These are phyloP conservation scores for Xylaria scruposa DNA, from an alignment of 495 filamentous ascomycete genomes.

Conservation along the genomic window DNA sequence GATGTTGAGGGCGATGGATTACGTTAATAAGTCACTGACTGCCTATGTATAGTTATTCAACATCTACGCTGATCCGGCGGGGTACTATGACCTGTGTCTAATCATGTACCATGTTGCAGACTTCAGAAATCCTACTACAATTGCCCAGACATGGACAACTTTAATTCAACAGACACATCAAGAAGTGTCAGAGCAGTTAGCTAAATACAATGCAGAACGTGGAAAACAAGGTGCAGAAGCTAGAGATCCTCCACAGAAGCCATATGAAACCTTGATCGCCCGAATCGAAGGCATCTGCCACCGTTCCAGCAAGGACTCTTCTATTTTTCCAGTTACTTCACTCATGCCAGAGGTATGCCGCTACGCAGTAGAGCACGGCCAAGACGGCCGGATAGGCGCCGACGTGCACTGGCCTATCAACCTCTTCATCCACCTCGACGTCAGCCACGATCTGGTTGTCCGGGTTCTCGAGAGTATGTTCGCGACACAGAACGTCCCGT, in stretches of 20 bases:
- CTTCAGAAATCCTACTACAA: slow-evolving; percentile 81
- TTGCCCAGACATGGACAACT: slow-evolving; percentile 82
- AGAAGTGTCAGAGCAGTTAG: slow-evolving; percentile 59
- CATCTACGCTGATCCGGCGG: slow-evolving; percentile 81
- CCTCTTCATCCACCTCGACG: slow-evolving; percentile 75
- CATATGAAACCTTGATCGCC: slow-evolving; percentile 80
- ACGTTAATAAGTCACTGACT: slow-evolving; percentile 33
- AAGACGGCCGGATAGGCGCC: slow-evolving; percentile 63
- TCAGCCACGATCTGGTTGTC: slow-evolving; percentile 76
- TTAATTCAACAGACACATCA: slow-evolving; percentile 75
- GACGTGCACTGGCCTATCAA: slow-evolving; percentile 80
- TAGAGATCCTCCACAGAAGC: slow-evolving; percentile 52
- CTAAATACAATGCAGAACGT: slow-evolving; percentile 47
- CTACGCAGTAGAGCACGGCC: slow-evolving; percentile 76
- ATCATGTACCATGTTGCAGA: slow-evolving; percentile 88
- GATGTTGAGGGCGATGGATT: background rate
- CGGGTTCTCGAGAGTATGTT: slow-evolving; percentile 82
- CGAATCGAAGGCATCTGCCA: slow-evolving; percentile 77
- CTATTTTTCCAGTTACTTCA: slow-evolving; percentile 71
- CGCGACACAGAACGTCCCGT: slow-evolving; percentile 84
- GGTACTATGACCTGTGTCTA: slow-evolving; percentile 91
- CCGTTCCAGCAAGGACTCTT: slow-evolving; percentile 72
- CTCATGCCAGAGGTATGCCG: slow-evolving; percentile 75
- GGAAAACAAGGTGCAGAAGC: slow-evolving; percentile 42
- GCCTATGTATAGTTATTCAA: slow-evolving; percentile 81